Percentiles rank a stretch among this genome's conserved stretches.
Conservation (phyloP, 768 basidiomycete genomes). For the Neoboletus magnificus region DNA sequence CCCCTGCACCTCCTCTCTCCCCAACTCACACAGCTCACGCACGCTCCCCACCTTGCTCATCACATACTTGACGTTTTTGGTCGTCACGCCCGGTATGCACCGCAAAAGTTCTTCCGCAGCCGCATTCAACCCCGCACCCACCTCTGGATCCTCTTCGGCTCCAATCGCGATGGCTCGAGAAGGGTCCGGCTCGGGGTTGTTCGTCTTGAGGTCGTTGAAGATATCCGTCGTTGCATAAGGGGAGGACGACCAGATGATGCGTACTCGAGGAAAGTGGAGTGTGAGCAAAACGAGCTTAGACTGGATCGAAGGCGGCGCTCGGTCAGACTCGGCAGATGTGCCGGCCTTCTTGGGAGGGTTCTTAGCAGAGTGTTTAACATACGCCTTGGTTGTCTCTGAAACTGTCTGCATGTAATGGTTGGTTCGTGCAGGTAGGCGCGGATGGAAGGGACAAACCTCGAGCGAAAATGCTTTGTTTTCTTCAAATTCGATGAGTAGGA, state of each 20-base stretch:
- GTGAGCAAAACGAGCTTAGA: conserved; percentile 90
- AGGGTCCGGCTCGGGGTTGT: conserved; percentile 78
- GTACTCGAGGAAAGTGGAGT: conserved; percentile 84
- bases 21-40: conserved; percentile 67
- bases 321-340: conserved; percentile 22
- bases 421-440: not conserved
- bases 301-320: conserved; percentile 62
- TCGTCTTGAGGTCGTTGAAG: conserved; percentile 85
- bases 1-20: conserved; percentile 57
- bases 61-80: conserved; percentile 82
- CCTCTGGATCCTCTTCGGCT: conserved; percentile 68
- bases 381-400: conserved; percentile 59
- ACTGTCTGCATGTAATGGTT: conserved; percentile 43
- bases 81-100: conserved; percentile 78
- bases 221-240: conserved; percentile 90
- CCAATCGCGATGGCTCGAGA: conserved; percentile 74
- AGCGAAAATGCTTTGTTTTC: conserved; percentile 94
- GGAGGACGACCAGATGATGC: conserved; percentile 97
- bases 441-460: conserved; percentile 50
- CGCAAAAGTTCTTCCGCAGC: conserved; percentile 82
- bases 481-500: conserved; percentile 95
- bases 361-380: conserved; percentile 58
- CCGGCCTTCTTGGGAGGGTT: conserved; percentile 47
- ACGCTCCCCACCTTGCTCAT: conserved; percentile 79
- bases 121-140: conserved; percentile 64